A percentile compares a stretch with the other conserved stretches of the same genome.
phyloP scores from a whole-genome alignment of 2,329 filamentous ascomycete genomes.

The Botryotinia calthae region DNA sequence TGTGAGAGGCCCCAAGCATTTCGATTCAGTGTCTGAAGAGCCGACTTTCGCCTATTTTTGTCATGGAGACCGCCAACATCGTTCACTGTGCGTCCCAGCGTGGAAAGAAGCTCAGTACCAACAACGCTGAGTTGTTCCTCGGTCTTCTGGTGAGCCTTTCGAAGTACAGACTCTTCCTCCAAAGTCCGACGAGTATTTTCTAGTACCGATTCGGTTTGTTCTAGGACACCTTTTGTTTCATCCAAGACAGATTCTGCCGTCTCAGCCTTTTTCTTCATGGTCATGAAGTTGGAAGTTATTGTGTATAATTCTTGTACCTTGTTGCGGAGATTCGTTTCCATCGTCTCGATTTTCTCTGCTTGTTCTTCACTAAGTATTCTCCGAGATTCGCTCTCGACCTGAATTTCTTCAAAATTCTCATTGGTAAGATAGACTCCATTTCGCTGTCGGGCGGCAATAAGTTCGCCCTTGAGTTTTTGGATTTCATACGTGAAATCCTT shows the following conservation, averaged over 20 bases:
- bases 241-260: conserved; percentile 68
- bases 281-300: conserved; percentile 82
- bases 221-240: conserved; percentile 75
- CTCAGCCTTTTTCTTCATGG: conserved; percentile 86
- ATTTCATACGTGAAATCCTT: conserved; percentile 90
- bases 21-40: conserved; percentile 77
- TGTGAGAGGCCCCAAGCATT: conserved; percentile 76
- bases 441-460: conserved; percentile 87
- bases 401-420: conserved; percentile 87
- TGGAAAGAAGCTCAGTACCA: conserved; percentile 73
- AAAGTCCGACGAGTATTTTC: conserved; percentile 72
- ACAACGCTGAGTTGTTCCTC: conserved; percentile 73
- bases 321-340: conserved; percentile 86
- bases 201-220: conserved; percentile 84
- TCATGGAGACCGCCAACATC: conserved; percentile 81
- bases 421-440: conserved; percentile 94
- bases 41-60: conserved; percentile 82
- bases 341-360: conserved; percentile 83
- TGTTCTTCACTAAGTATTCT: conserved; percentile 92
- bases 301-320: conserved; percentile 91
- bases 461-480: conserved; percentile 88
- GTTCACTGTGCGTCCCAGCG: conserved; percentile 71
- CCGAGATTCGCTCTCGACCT: conserved; percentile 85
- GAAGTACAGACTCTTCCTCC: conserved; percentile 73
- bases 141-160: conserved; percentile 82